Percentiles rank a stretch among this genome's conserved stretches.
phyloP scores from a whole-genome alignment of 1,139 yeast species.

The Diutina catenulata region DNA sequence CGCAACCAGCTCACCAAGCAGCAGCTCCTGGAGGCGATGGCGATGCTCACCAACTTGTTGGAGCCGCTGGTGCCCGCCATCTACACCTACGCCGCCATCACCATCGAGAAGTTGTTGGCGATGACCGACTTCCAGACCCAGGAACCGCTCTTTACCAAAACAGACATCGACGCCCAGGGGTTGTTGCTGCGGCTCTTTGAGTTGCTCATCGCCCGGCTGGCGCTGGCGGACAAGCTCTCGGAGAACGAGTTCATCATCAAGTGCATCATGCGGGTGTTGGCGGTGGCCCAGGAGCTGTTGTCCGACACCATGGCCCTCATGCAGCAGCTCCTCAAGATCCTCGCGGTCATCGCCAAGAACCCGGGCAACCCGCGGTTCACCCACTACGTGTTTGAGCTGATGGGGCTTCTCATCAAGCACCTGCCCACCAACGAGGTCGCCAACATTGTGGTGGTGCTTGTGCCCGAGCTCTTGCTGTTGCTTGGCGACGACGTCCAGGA shows the following conservation, averaged over 20 bases:
- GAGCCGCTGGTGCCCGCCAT: conserved; percentile 55
- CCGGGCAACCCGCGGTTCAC: conserved; percentile 94
- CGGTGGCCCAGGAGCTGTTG: conserved; percentile 59
- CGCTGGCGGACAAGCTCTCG: conserved; percentile 77
- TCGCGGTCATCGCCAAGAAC: conserved; percentile 64
- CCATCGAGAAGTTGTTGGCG: conserved; percentile 78
- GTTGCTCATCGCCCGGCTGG: conserved; percentile 35
- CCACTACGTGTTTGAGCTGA: conserved; percentile 82
- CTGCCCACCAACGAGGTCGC: conserved; percentile 21
- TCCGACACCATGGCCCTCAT: conserved; percentile 35
- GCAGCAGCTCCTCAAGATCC: conserved; percentile 56
- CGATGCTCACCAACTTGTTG: conserved; percentile 65
- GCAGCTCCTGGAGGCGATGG: conserved; percentile 69
- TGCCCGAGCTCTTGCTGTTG: conserved; percentile 58
- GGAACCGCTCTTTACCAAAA: conserved; percentile 51
- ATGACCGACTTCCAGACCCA: conserved; percentile 47
- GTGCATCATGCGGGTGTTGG: conserved; percentile 73
- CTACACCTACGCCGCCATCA: conserved; percentile 86
- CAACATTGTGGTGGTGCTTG: conserved; percentile 39
- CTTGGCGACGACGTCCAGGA: conserved; percentile 84
- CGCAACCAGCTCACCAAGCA: conserved; percentile 86
- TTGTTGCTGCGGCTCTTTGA: conserved; percentile 56
- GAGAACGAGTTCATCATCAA: conserved; percentile 92
- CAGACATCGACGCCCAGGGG: conserved; percentile 46
- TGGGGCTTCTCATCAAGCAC: conserved; percentile 63